These are phyloP conservation scores for Exserohilum rostratum DNA, from an alignment of 2,329 filamentous ascomycete species.

Conservation along the genomic window DNA sequence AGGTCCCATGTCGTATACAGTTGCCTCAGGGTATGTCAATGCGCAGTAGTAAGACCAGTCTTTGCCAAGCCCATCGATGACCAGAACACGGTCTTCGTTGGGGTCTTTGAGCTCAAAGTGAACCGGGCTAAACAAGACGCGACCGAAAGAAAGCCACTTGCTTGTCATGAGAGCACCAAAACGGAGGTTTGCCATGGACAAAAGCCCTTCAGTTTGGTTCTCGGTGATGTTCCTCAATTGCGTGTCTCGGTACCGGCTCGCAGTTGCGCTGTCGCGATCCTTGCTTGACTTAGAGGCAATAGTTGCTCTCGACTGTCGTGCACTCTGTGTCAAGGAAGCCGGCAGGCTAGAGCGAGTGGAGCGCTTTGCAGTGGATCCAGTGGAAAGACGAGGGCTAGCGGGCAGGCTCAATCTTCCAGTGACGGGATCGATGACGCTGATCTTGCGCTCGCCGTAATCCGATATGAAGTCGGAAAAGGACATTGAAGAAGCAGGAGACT, in stretches of 20 bases:
- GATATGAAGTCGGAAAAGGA: constrained; percentile 61
- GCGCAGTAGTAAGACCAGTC: constrained; percentile 89
- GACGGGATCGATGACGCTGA: constrained; percentile 46
- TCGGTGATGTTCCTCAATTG: constrained; percentile 59
- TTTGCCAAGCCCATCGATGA: constrained; percentile 84
- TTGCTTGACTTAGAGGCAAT: constrained; percentile 41
- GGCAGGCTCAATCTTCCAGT: constrained; percentile 48
- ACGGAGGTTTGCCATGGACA: constrained; percentile 73
- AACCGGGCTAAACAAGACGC: constrained; percentile 80
- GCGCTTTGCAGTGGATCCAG: constrained; percentile 33
- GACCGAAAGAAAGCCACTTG: constrained; percentile 86
- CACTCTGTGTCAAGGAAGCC: constrained; percentile 35
- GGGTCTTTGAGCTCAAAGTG: constrained; percentile 70
- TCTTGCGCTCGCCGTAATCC: constrained; percentile 55
- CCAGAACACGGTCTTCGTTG: constrained; percentile 69
- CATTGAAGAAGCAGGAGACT: constrained; percentile 58
- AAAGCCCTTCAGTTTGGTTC: constrained; percentile 45
- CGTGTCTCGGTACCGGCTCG: constrained; percentile 58
- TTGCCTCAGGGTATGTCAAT: constrained; percentile 75
- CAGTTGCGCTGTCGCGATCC: constrained; percentile 41
- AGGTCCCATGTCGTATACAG: constrained; percentile 72
- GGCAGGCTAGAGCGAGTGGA: constrained; percentile 46
- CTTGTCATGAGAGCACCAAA: constrained; percentile 83
- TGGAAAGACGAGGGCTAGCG: constrained; percentile 40
- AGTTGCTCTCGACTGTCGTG: constrained; percentile 42